Evolutionary conservation across 495 filamentous ascomycete species (phyloP).

Genomic region (Hypoxylon cercidicola): DNA sequence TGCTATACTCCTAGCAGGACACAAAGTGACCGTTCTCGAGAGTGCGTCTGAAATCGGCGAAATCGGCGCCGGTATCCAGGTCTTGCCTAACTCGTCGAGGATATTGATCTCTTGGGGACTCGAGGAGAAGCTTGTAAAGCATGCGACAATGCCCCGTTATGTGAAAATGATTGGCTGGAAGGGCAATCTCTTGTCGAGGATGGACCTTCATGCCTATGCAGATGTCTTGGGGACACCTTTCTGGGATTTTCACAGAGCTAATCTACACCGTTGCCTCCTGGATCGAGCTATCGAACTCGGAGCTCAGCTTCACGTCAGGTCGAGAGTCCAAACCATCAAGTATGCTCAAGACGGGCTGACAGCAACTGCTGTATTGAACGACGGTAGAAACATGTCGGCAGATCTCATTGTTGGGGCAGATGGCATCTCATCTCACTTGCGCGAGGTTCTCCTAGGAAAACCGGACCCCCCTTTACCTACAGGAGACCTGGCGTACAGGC

Average conservation of each 20-base stretch:
- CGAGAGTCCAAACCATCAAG: conserved; percentile 53
- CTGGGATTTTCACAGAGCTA: conserved; percentile 69
- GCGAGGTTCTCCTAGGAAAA: conserved; percentile 60
- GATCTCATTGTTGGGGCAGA: conserved; percentile 70
- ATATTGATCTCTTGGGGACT: conserved; percentile 61
- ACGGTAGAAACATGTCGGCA: conserved; percentile 50
- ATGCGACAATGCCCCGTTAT: conserved; percentile 51
- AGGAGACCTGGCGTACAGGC: conserved; percentile 74
- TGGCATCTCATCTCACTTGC: conserved; percentile 63
- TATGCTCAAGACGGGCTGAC: conserved; percentile 47
- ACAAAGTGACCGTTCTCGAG: conserved; percentile 71
- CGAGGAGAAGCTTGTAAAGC: conserved; percentile 37
- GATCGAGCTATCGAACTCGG: conserved; percentile 64
- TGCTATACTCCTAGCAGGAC: conserved; percentile 66
- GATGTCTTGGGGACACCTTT: conserved; percentile 60
- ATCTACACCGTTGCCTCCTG: conserved; percentile 64
- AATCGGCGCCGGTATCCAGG: conserved; percentile 69
- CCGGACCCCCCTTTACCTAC: conserved; percentile 62
- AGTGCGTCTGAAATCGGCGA: conserved; percentile 69
- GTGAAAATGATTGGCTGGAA: conserved; percentile 57
- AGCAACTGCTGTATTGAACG: conserved; percentile 40
- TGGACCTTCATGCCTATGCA: conserved; percentile 56
- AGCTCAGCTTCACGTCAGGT: conserved; percentile 58
- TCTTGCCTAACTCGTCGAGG: conserved; percentile 64
- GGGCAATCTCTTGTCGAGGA: conserved; percentile 51